Evolutionary conservation across 441 rosid genomes (phyloP), one percentile per base, ranked within the genome.

Genomic region (Pelargonium australe): DNA sequence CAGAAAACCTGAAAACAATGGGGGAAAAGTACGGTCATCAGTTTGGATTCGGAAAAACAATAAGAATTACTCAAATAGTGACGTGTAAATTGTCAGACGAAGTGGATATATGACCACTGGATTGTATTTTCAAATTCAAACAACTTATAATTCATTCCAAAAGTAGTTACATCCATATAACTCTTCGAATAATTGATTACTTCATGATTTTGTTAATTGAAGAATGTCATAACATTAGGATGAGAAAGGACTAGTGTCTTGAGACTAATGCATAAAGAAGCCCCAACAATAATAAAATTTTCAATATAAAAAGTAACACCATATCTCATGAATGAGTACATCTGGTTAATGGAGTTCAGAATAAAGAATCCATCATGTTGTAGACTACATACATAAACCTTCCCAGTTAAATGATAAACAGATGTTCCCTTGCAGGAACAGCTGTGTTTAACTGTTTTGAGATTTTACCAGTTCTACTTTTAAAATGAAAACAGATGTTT

Each of bases 1-100:
- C 28, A 93, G 81, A 68, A 83, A 66, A 70, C 99, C 98, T 89
- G 88, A 73, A 81, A 77, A 64, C 7, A n/a, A 69, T 11, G 25
- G 2, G 40, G 63, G 37, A 51, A 1, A 61, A 60, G 3, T 20
- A 1, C 2, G n/a, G 34, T 60, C 63, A 19, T 58, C 17, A 28
- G 63, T 58, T 7, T 58, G 63, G 34, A 60, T 60, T 60, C 19
- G 63, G 20, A 23, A 60, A 10, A 60, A 3, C 11, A 57, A 58
- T 20, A 10, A 58, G n/a, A 13, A 58, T 58, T 58, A 58, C 63
- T 20, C 7, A 31, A 72, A 44, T 31, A 10, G 44, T 64, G 34
- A 51, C 25, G 13, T 17, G 37, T 34, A 34, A 69, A 44, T n/a
- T 31, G 64, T 5, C 20, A 58, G 9, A 58, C 1, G 20, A 23